Evolutionary conservation across 1,139 yeast species (phyloP), one percentile per base, ranked within the genome.

Genomic region (Torulaspora pretoriensis): DNA sequence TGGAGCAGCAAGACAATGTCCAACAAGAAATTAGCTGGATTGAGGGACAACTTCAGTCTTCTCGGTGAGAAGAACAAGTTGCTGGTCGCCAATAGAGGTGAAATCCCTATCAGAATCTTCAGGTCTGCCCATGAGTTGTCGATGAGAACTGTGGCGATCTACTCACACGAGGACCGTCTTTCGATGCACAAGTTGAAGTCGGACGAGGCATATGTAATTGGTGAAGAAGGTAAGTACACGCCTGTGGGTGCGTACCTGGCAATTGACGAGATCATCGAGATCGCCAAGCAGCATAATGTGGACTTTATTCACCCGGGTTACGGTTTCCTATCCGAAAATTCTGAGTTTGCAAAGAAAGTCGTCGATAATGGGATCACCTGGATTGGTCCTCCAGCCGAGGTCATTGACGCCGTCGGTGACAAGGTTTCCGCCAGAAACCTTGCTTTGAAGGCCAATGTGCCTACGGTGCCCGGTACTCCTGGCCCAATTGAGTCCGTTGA

Each of bases 251-350:
- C 98, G 8, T 92, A 92, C 65, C 74, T 92, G 61, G 97, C 90
- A 65, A 88, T 89, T 60, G 98, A 92, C 68, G 97, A 92, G 71
- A 92, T 92, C 58, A 84, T 92, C 69, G 75, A 75, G 55, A 92
- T 92, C 60, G 98, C 98, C 46, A 81, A 82, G 67, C 77, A 78
- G 52, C 96, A 90, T 68, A 73, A 77, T 29, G 99, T 90, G 46
- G 83, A 88, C 68, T 90, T 92, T 95, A 90, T 92, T 67, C 98
- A 92, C 66, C 99, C 99, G 8, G 99, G 99, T 57, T 92, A 92
- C 66, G 99, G 99, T 8, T 92, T 92, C 70, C 73, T 92, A 47
- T 83, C 95, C 13, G 98, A 92, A 70, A 92, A 92, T 72, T 78
- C 96, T 13, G 96, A 87, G 65, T 88, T 92, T 67, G 98, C 99